These are phyloP conservation scores for Rubia balearica DNA, from an alignment of 305 asterid genomes.

Conservation along the genomic window DNA sequence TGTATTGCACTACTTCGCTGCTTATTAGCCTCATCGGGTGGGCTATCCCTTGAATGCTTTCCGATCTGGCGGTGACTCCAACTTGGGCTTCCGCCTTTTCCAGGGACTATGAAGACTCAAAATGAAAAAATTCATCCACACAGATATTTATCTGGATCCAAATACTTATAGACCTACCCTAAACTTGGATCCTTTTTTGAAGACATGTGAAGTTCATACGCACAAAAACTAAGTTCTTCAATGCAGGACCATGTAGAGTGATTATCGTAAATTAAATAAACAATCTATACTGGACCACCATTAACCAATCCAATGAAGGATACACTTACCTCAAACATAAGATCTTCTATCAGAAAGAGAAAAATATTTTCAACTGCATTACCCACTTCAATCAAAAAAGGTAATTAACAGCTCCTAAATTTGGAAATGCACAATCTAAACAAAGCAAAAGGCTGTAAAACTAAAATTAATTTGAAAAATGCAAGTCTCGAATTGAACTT, in stretches of 20 bases:
- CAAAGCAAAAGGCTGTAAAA: not conserved
- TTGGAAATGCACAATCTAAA: slow-evolving; percentile 3
- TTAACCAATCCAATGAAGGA: not conserved
- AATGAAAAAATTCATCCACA: too few relatives aligned
- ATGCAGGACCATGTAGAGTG: slow-evolving; percentile 52
- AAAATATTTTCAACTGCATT: not conserved
- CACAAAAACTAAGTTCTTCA: slow-evolving; percentile 41
- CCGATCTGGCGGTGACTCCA: too few relatives aligned
- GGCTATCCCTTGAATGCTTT: too few relatives aligned
- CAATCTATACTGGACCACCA: not conserved
- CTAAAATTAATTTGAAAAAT: not conserved
- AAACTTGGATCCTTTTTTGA: slow-evolving; percentile 35
- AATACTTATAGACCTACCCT: not conserved
- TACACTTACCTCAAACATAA: slow-evolving; percentile 44
- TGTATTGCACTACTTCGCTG: too few relatives aligned
- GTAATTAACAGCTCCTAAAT: not conserved
- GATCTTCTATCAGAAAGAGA: not conserved
- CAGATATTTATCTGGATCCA: too few relatives aligned
- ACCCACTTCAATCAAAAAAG: not conserved
- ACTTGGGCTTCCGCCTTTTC: too few relatives aligned
- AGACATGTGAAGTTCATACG: slow-evolving; percentile 39
- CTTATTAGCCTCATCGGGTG: too few relatives aligned
- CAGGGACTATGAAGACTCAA: too few relatives aligned
- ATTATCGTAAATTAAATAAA: not conserved
- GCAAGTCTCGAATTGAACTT: not conserved